Conservation (phyloP, 106 monocot genomes). For the Apostasia ramifera region DNA sequence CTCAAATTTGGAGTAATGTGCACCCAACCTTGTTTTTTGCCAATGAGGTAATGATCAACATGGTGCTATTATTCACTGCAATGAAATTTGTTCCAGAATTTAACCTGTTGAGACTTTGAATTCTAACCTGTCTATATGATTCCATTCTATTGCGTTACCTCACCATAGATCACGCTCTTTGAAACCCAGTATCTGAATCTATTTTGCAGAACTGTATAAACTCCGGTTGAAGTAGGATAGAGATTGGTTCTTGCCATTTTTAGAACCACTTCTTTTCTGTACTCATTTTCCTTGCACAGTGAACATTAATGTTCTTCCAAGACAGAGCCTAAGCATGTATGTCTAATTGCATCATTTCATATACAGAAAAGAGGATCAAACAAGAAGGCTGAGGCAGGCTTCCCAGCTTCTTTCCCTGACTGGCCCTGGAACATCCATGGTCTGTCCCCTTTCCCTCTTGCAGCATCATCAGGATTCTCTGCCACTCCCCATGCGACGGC, state of each 20-base stretch:
- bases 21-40: slow-evolving; percentile 23
- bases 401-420: slow-evolving; percentile 7
- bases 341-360: too few species aligned
- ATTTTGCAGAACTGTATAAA: too few species aligned
- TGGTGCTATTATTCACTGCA: too few species aligned
- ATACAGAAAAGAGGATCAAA: slow-evolving; percentile 20
- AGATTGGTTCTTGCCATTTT: too few species aligned
- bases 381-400: slow-evolving; percentile 14
- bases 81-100: too few species aligned
- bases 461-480: slow-evolving; percentile 88
- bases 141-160: neutral
- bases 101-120: too few species aligned
- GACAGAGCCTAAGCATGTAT: too few species aligned
- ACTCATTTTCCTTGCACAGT: neutral
- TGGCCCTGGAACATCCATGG: slow-evolving; percentile 23
- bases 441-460: slow-evolving; percentile 23
- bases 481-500: slow-evolving; percentile 10
- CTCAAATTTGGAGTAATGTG: slow-evolving; percentile 19
- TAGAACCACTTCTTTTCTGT: too few species aligned
- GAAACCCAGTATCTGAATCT: too few species aligned
- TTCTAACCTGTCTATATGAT: neutral
- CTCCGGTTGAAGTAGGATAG: too few species aligned
- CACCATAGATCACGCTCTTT: too few species aligned
- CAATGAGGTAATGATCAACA: slow-evolving; percentile 19
- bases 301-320: neutral